phyloP scores from a whole-genome alignment of 257 asterid genomes.

The Solanum pinnatisectum region DNA sequence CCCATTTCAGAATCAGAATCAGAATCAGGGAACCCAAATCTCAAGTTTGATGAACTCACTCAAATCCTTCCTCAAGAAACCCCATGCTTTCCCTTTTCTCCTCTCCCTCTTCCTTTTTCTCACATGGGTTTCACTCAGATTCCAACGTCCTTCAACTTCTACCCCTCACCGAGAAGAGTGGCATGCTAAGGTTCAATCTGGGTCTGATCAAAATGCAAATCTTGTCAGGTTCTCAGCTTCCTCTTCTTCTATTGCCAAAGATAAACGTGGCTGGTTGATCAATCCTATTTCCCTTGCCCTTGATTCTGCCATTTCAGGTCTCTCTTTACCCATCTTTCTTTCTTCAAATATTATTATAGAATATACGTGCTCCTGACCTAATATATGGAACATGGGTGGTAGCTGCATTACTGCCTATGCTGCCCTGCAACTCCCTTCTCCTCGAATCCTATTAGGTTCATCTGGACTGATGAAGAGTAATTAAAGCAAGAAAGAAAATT shows the following conservation, averaged over 20 bases:
- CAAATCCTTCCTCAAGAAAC: constrained; percentile 67
- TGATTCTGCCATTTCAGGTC: constrained; percentile 48
- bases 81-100: constrained; percentile 82
- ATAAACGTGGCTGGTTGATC: constrained; percentile 85
- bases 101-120: constrained; percentile 79
- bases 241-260: constrained; percentile 54
- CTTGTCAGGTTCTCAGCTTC: constrained; percentile 40
- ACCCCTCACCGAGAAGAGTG: background rate
- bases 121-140: constrained; percentile 85
- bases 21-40: constrained; percentile 33
- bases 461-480: background rate
- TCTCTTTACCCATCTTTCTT: background rate
- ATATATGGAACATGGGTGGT: background rate
- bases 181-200: constrained; percentile 8
- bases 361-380: background rate
- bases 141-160: constrained; percentile 19
- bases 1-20: constrained; percentile 11
- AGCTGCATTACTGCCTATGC: background rate
- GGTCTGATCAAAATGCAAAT: constrained; percentile 33
- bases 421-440: background rate
- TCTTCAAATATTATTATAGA: background rate
- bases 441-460: background rate
- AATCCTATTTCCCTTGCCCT: constrained; percentile 62
- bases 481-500: background rate
- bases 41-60: constrained; percentile 35